These are phyloP conservation scores for Populus euphratica DNA, from an alignment of 345 rosid species.

Conservation along the genomic window DNA sequence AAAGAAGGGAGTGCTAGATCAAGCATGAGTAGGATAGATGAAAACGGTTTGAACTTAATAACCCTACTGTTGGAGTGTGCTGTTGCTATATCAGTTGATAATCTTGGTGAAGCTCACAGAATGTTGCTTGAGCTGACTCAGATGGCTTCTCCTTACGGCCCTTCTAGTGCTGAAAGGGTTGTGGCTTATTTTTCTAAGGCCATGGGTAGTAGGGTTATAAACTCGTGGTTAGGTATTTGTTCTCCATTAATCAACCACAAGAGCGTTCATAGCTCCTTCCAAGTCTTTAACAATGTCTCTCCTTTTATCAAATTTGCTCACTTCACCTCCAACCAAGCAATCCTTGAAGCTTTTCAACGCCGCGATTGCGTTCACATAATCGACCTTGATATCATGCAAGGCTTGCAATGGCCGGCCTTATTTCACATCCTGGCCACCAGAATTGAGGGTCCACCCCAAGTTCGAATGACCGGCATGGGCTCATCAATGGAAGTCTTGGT, in stretches of 20 bases:
- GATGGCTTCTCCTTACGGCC: constrained; percentile 60
- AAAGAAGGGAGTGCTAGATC: background rate
- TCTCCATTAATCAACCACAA: constrained; percentile 49
- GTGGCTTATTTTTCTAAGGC: constrained; percentile 72
- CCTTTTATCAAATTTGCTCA: constrained; percentile 68
- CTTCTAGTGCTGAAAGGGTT: constrained; percentile 59
- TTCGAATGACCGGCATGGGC: constrained; percentile 60
- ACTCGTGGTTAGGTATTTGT: constrained; percentile 66
- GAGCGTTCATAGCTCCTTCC: constrained; percentile 40
- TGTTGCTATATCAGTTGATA: constrained; percentile 60
- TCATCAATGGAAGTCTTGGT: constrained; percentile 44
- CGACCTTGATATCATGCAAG: constrained; percentile 72
- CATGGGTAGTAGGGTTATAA: constrained; percentile 57
- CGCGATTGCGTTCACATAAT: constrained; percentile 54
- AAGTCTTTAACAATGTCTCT: constrained; percentile 54
- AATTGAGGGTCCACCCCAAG: constrained; percentile 52
- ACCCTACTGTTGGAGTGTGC: constrained; percentile 58
- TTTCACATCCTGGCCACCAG: constrained; percentile 67
- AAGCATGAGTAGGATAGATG: constrained; percentile 26
- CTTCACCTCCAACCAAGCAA: constrained; percentile 73
- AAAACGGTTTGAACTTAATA: constrained; percentile 43
- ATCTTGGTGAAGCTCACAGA: constrained; percentile 59
- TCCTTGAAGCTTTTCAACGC: constrained; percentile 58
- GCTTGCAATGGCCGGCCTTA: constrained; percentile 72
- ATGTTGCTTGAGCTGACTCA: constrained; percentile 64